phyloP scores from a whole-genome alignment of 257 asterid genomes.

The Jacaranda copaia region DNA sequence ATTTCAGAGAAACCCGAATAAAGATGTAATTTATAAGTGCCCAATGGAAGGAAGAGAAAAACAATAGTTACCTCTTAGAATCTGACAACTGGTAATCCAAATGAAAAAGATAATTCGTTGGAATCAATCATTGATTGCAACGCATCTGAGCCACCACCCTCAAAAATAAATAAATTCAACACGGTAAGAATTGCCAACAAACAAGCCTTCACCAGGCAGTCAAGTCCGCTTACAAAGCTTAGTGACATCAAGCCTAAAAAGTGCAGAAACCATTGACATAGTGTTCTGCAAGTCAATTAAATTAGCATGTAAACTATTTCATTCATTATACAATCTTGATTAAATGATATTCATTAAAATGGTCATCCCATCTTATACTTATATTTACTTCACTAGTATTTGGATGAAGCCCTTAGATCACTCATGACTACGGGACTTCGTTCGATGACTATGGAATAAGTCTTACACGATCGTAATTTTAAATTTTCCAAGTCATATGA shows the following conservation, averaged over 20 bases:
- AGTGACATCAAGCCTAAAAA: conserved; percentile 76
- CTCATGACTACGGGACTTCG: no score
- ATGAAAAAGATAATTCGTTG: conserved; percentile 35
- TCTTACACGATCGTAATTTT: no score
- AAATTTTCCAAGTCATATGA: no score
- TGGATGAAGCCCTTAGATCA: no score
- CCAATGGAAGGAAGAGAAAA: background rate
- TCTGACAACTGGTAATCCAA: conserved; percentile 49
- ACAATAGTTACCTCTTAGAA: conserved; percentile 57
- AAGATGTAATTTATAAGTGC: conserved; percentile 1
- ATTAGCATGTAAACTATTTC: no score
- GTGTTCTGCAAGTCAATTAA: no score
- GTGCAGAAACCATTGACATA: conserved; percentile 58
- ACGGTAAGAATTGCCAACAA: conserved; percentile 59
- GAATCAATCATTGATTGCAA: conserved; percentile 54
- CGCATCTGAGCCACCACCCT: conserved; percentile 69
- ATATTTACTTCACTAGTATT: no score
- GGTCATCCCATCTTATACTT: no score
- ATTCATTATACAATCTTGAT: no score
- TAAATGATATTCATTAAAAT: no score
- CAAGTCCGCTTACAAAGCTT: conserved; percentile 66
- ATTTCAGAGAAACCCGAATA: conserved; percentile 2
- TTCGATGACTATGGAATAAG: no score
- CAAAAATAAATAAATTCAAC: conserved; percentile 72
- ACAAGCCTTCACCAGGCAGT: conserved; percentile 79